Base-by-base conservation (phyloP, 106 monocot species). In the Amphibolis antarctica region DNA sequence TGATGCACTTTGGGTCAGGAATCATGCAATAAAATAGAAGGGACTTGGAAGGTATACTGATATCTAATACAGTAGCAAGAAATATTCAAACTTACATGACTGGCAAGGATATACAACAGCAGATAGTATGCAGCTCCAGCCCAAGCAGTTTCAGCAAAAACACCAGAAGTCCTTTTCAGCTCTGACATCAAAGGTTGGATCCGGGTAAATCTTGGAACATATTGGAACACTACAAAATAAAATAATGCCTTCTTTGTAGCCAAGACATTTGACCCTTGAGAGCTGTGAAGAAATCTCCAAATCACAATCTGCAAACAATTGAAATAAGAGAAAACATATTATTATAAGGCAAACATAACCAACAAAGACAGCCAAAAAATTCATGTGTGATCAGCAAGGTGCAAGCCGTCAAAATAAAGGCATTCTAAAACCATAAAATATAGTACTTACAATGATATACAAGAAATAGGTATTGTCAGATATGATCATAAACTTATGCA, bases 121-220 rank as follows among this genome's bases (percentile, higher is more conserved):
- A 93, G 77, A 67, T 93, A 93, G 67, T 93, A 93, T 28, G 83
- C 88, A 60, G 93, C 93, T 65, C 93, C 93, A 68, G 85, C 83
- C 93, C 93, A 93, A 65, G 88, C 85, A 65, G 85, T 93, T 73
- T 93, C 88, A 59, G 89, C 82, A 79, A 93, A 85, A 28, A 86
- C 88, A 65, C 93, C 93, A 71, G 88, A 71, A 67, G 85, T 88
- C 71, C 88, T 78, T 79, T 93, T 93, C 61, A 93, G 50, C 62
- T 93, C 93, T 69, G 85, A 79, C 31, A 80, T 86, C 62, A 93
- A 77, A 28, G 88, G 93, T 36, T 75, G 64, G 64, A 86, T 70
- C 24, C 93, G 81, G 17, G 77, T 42, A 42, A 93, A 85, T 77
- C 93, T 80, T 22, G 93, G 93, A 62, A 88, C 75, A 64, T 79